Evolutionary conservation across 2,329 filamentous ascomycete species (phyloP).

Genomic region (Xylariaceae sp.): DNA sequence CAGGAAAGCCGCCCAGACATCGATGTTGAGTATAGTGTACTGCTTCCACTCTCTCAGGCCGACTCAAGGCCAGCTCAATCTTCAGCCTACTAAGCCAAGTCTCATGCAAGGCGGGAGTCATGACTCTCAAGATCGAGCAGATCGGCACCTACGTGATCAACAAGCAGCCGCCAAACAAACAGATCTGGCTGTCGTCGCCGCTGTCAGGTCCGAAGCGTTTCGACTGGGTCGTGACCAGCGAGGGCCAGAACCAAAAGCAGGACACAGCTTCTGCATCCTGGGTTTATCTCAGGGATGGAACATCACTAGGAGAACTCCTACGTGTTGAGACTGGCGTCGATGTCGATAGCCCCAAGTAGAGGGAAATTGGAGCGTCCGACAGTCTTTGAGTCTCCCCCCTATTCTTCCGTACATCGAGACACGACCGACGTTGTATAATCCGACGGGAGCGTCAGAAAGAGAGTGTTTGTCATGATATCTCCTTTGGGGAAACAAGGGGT

Average conservation of each 20-base stretch:
- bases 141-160: conserved; percentile 89
- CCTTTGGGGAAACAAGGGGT: not conserved
- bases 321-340: conserved; percentile 70
- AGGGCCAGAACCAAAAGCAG: conserved; percentile 73
- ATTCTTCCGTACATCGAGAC: not conserved
- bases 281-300: conserved; percentile 84
- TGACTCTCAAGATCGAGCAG: conserved; percentile 65
- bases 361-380: no score
- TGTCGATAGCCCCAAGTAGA: conserved; percentile 6
- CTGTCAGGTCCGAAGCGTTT: conserved; percentile 88
- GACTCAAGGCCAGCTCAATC: not conserved
- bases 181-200: conserved; percentile 93
- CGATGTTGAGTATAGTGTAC: conserved; percentile 87
- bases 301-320: conserved; percentile 66
- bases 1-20: conserved; percentile 70
- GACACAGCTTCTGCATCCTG: conserved; percentile 69
- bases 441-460: not conserved
- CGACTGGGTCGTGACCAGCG: conserved; percentile 75
- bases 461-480: not conserved
- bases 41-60: not conserved
- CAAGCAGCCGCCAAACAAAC: conserved; percentile 97
- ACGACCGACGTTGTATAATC: not conserved
- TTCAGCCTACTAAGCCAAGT: conserved; percentile 6
- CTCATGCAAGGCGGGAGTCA: conserved; percentile 66
- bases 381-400: no score